A percentile compares a stretch with the other conserved stretches of the same genome.
phyloP scores from a whole-genome alignment of 176 grass and related monocot genomes.

The Triticum aestivum region IWGSC_CS_RefSeq_v2.1 NC_057797.1:388514138-388514637 shows the following conservation, averaged over 20 bases:
- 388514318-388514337: too few species aligned
- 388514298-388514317: too few species aligned
- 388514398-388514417: not conserved
- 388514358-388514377: too few species aligned
- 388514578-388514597: not conserved
- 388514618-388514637: slow-evolving; percentile 80
- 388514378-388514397: not conserved
- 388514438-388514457: slow-evolving; percentile 12
- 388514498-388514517: slow-evolving; percentile 10
- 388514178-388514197: too few species aligned
- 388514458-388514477: not conserved
- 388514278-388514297: too few species aligned
- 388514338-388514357: too few species aligned
- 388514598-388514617: slow-evolving; percentile 62
- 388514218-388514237: too few species aligned
- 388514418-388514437: slow-evolving; percentile 9
- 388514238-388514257: too few species aligned
- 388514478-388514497: not conserved
- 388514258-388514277: too few species aligned
- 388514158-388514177: too few species aligned
- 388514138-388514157: too few species aligned
- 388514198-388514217: too few species aligned
- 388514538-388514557: not conserved
- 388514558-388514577: not conserved
- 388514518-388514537: not conserved